Conservation (phyloP, 306 rosid species). For the Amphicarpaea edgeworthii region DNA sequence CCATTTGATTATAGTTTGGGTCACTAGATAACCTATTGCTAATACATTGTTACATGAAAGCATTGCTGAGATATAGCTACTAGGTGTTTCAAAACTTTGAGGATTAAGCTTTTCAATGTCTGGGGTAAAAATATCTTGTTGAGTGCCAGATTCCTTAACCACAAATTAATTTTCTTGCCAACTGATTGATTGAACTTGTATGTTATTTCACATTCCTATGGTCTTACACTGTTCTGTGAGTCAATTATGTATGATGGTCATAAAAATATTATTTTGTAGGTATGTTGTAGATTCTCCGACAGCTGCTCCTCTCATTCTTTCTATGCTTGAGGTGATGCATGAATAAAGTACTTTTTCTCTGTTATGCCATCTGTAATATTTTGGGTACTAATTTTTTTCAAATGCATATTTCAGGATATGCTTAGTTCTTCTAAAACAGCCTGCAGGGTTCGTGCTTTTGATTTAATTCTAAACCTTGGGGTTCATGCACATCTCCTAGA, state of each 20-base stretch:
- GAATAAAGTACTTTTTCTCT: conserved; percentile 20
- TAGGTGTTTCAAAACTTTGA: conserved; percentile 27
- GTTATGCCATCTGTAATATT: conserved; percentile 1
- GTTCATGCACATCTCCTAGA: conserved; percentile 98
- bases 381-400: conserved; percentile 42
- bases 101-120: conserved; percentile 7
- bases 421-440: conserved; percentile 80
- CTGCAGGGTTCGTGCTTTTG: conserved; percentile 94
- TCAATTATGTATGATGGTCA: conserved; percentile 39
- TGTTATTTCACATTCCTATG: conserved; percentile 40
- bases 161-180: conserved; percentile 25
- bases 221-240: conserved; percentile 29
- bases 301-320: conserved; percentile 98
- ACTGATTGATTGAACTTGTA: conserved; percentile 42
- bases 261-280: conserved; percentile 63
- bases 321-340: conserved; percentile 92
- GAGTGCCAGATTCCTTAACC: conserved; percentile 14
- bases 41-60: conserved; percentile 4
- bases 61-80: conserved; percentile 19
- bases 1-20: conserved; percentile 35
- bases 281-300: conserved; percentile 87
- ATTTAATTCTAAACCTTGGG: conserved; percentile 95
- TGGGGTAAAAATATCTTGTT: conserved; percentile 14
- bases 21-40: conserved; percentile 1
- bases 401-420: conserved; percentile 76